A percentile compares a stretch with the other conserved stretches of the same genome.
phyloP scores from a whole-genome alignment of 495 filamentous ascomycete species.

The Lasiosphaeria ovina region DNA sequence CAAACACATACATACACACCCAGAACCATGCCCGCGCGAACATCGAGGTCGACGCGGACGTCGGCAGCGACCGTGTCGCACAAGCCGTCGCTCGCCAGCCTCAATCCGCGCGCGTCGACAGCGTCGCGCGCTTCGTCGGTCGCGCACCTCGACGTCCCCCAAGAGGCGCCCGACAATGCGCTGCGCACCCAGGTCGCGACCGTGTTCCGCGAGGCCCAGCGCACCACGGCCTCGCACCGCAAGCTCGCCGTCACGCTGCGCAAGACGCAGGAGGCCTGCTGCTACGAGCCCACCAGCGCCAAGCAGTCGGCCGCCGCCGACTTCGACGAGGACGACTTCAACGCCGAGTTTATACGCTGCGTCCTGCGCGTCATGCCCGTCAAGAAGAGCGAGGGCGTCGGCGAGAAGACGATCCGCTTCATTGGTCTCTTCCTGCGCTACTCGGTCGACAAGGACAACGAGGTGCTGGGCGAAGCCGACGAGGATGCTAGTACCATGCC shows the following conservation, averaged over 20 bases:
- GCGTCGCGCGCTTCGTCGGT: constrained; percentile 58
- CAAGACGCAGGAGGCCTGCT: constrained; percentile 85
- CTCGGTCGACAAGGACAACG: constrained; percentile 77
- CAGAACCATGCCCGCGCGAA: constrained; percentile 25
- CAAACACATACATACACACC: not conserved
- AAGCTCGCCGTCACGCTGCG: constrained; percentile 84
- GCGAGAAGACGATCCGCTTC: constrained; percentile 82
- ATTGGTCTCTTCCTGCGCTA: constrained; percentile 79
- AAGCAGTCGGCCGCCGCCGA: constrained; percentile 50
- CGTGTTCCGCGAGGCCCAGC: constrained; percentile 85
- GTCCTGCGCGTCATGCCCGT: constrained; percentile 77
- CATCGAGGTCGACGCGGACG: constrained; percentile 60
- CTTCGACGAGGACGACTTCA: constrained; percentile 82
- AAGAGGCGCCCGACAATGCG: constrained; percentile 66
- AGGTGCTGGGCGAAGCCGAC: constrained; percentile 47
- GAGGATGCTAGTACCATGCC: constrained; percentile 60
- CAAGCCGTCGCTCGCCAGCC: constrained; percentile 56
- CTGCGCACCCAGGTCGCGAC: constrained; percentile 73
- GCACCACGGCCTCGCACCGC: constrained; percentile 80
- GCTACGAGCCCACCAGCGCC: constrained; percentile 65
- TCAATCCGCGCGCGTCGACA: constrained; percentile 49
- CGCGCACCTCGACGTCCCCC: constrained; percentile 62
- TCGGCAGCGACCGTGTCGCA: constrained; percentile 47
- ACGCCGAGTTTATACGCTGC: constrained; percentile 77
- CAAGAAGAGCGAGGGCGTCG: constrained; percentile 88